Evolutionary conservation across 2,329 filamentous ascomycete genomes (phyloP).

Genomic region (Ophiostoma quercus): DNA sequence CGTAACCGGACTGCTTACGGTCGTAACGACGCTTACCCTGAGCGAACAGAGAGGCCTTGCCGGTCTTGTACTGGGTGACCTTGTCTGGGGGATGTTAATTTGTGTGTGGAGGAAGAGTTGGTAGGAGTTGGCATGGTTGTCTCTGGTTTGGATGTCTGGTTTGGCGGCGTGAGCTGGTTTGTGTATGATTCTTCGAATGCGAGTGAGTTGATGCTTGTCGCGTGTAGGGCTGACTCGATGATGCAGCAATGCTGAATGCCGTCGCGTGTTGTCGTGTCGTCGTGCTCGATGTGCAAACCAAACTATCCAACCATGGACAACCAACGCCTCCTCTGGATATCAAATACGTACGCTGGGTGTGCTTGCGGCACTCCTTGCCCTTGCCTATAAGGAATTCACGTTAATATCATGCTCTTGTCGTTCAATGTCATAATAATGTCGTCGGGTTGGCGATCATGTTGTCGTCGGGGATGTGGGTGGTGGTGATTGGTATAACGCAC

Average conservation of each 20-base stretch:
- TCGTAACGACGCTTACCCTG: conserved; percentile 98
- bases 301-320: not conserved
- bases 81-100: conserved; percentile 48
- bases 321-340: not conserved
- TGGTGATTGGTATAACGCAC: conserved; percentile 23
- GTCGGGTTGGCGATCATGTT: conserved; percentile 1
- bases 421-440: conserved; percentile 4
- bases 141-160: not conserved
- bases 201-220: not conserved
- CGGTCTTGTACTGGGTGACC: conserved; percentile 72
- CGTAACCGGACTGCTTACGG: conserved; percentile 93
- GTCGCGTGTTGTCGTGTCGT: not conserved
- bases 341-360: conserved; percentile 49
- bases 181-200: not conserved
- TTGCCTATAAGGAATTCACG: conserved; percentile 49
- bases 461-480: conserved; percentile 1
- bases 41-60: conserved; percentile 37
- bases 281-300: not conserved
- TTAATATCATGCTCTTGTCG: conserved; percentile 20
- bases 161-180: not conserved
- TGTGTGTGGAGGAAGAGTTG: not conserved
- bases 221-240: not conserved
- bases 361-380: conserved; percentile 73
- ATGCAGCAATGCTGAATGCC: not conserved
- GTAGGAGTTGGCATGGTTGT: not conserved